Percentiles rank a stretch among this genome's conserved stretches.
These are phyloP conservation scores for Scenedesmus sp. DNA, from an alignment of 163 green algal genomes.

Conservation along the genomic window DNA sequence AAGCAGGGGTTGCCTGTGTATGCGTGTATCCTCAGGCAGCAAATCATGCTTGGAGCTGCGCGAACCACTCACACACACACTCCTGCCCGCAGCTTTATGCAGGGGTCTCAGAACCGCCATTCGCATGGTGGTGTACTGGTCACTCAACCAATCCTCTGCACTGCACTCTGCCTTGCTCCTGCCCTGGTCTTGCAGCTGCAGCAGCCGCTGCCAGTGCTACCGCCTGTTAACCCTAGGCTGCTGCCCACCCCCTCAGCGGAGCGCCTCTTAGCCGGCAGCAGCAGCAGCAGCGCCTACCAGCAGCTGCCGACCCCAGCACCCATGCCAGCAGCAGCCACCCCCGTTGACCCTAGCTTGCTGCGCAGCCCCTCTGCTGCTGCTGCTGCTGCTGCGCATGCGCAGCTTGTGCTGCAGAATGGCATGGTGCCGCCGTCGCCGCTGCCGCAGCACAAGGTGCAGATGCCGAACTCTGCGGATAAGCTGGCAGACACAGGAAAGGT, in stretches of 20 bases:
- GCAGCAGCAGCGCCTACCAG: conserved; percentile 38
- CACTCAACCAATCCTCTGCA: background rate
- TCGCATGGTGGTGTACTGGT: too few relatives aligned
- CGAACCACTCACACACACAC: too few relatives aligned
- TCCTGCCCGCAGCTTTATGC: too few relatives aligned
- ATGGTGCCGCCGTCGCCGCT: conserved; percentile 13
- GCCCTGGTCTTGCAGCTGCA: background rate
- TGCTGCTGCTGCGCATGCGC: background rate
- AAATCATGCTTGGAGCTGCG: too few relatives aligned
- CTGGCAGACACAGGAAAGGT: conserved; percentile 58
- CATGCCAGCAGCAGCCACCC: conserved; percentile 18
- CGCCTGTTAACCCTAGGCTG: background rate
- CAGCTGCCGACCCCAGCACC: background rate
- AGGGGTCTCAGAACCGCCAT: too few relatives aligned
- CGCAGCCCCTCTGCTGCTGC: conserved; percentile 2
- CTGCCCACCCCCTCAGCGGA: background rate
- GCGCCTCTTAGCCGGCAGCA: background rate
- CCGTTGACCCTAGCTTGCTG: background rate
- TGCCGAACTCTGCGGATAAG: conserved; percentile 41
- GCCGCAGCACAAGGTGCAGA: conserved; percentile 24
- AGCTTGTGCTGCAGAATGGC: background rate
- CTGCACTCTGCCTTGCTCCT: background rate
- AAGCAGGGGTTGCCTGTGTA: too few relatives aligned
- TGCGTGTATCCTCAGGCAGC: too few relatives aligned
- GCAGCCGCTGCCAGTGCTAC: background rate